Percentiles rank a stretch among this genome's conserved stretches.
Evolutionary conservation across 345 rosid species (phyloP).

Genomic region (Populus pruinosa): DNA sequence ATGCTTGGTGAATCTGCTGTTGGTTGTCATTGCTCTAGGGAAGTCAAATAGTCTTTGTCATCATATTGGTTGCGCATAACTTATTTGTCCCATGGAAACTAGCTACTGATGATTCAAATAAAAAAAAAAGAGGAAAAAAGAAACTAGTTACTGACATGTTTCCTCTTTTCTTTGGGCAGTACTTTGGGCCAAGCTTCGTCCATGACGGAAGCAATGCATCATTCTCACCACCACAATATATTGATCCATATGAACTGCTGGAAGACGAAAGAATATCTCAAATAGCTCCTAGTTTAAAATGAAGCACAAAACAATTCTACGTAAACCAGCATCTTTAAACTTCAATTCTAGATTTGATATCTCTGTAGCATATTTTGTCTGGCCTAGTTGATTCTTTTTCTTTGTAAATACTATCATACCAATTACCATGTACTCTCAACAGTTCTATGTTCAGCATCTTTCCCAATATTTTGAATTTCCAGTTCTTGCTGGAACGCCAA

Average conservation of each 20-base stretch:
- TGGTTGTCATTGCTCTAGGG: neutral
- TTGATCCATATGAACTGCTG: slow-evolving; percentile 67
- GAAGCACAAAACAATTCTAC: slow-evolving; percentile 6
- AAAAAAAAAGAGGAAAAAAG: neutral
- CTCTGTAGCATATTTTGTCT: neutral
- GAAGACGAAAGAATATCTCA: slow-evolving; percentile 81
- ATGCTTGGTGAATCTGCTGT: neutral
- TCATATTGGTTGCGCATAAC: neutral
- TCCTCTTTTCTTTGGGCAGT: slow-evolving; percentile 37
- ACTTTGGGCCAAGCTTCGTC: slow-evolving; percentile 66
- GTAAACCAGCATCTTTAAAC: neutral
- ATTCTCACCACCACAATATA: slow-evolving; percentile 49
- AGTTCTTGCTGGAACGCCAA: neutral
- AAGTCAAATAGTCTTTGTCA: neutral
- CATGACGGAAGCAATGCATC: slow-evolving; percentile 53
- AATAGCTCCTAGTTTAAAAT: slow-evolving; percentile 54
- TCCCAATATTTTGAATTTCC: neutral
- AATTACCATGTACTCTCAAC: neutral
- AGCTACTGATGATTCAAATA: neutral
- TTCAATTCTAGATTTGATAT: neutral
- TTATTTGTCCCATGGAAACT: neutral
- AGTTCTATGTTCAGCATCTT: neutral
- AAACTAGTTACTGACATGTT: slow-evolving; percentile 6
- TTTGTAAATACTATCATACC: slow-evolving; percentile 9
- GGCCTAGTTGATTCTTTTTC: neutral